phyloP scores from a whole-genome alignment of 2,329 filamentous ascomycete species.

The Elsinoe fawcettii region DNA sequence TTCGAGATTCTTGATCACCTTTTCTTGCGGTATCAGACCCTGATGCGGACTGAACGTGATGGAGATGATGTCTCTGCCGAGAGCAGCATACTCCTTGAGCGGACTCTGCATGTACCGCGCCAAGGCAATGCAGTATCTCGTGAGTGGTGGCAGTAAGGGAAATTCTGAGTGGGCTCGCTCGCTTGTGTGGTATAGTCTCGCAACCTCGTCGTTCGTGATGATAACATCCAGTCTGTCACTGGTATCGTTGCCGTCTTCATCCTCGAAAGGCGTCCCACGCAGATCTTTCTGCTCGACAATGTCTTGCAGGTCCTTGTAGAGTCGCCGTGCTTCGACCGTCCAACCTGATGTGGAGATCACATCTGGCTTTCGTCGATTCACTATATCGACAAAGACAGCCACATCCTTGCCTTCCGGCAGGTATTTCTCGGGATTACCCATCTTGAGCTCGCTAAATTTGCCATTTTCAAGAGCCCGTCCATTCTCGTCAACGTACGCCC shows the following conservation, averaged over 20 bases:
- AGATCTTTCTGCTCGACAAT: conserved; percentile 72
- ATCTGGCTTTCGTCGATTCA: conserved; percentile 75
- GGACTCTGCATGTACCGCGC: conserved; percentile 92
- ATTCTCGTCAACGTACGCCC: conserved; percentile 90
- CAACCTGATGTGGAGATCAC: conserved; percentile 85
- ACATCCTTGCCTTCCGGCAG: conserved; percentile 57
- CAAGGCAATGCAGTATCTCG: conserved; percentile 81
- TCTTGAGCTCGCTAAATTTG: conserved; percentile 69
- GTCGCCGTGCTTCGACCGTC: conserved; percentile 74
- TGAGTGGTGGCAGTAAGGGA: conserved; percentile 68
- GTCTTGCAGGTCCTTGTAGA: conserved; percentile 72
- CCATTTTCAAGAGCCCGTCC: conserved; percentile 83
- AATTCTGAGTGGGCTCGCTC: conserved; percentile 71
- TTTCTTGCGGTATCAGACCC: conserved; percentile 77
- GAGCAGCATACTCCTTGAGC: conserved; percentile 88
- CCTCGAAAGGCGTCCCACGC: conserved; percentile 72
- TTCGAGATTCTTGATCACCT: conserved; percentile 77
- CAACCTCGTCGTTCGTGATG: conserved; percentile 92
- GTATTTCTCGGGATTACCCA: conserved; percentile 58
- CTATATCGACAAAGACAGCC: conserved; percentile 67
- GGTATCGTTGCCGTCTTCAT: conserved; percentile 63
- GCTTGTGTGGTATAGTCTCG: conserved; percentile 91
- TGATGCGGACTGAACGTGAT: conserved; percentile 86
- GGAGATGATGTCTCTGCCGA: conserved; percentile 80
- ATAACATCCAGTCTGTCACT: conserved; percentile 79